A percentile compares a stretch with the other conserved stretches of the same genome.
Conservation (phyloP, 106 monocot genomes). For the Dendrobium catenatum region DNA sequence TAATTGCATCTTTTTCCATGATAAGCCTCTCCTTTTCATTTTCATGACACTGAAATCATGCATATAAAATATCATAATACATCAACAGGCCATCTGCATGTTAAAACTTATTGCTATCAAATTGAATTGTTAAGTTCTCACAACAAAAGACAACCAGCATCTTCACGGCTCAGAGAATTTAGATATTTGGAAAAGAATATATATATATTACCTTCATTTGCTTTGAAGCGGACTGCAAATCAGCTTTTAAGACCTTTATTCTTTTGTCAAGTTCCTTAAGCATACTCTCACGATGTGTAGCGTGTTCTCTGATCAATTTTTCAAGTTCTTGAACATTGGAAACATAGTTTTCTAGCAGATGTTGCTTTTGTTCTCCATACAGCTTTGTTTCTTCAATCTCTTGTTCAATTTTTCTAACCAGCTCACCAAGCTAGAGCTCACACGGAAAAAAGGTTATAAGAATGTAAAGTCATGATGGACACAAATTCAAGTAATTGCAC, state of each 20-base stretch:
- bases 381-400: conserved; percentile 67
- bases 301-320: conserved; percentile 66
- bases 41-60: conserved; percentile 56
- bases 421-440: conserved; percentile 59
- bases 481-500: conserved; percentile 3
- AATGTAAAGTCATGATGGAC: neutral
- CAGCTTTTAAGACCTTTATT: conserved; percentile 71
- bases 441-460: neutral
- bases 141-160: neutral
- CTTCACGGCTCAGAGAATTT: neutral
- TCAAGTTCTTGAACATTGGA: conserved; percentile 60
- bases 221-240: conserved; percentile 69
- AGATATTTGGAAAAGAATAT: neutral
- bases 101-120: neutral
- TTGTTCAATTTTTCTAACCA: conserved; percentile 63
- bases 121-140: neutral
- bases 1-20: conserved; percentile 90
- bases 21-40: conserved; percentile 76
- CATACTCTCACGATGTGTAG: conserved; percentile 51
- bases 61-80: neutral
- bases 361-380: conserved; percentile 47
- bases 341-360: conserved; percentile 38
- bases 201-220: conserved; percentile 57
- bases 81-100: neutral
- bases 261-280: conserved; percentile 69